These are phyloP conservation scores for Claviceps fusiformis DNA, from an alignment of 2,329 filamentous ascomycete genomes.

Conservation along the genomic window DNA sequence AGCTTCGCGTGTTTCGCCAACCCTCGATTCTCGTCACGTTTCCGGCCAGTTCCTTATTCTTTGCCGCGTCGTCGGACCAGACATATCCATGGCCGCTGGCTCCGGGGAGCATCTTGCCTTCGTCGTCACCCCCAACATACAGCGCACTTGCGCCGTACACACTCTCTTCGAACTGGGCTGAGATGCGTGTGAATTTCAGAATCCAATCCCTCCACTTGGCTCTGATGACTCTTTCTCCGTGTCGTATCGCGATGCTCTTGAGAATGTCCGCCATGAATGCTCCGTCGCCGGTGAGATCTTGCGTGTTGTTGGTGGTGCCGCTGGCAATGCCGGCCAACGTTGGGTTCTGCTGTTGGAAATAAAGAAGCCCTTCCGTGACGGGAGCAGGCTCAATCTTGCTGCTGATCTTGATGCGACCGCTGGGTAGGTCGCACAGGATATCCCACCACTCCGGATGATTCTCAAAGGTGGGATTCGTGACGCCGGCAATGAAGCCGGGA, in stretches of 20 bases:
- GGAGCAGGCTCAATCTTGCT: constrained; percentile 70
- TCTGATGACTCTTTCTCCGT: constrained; percentile 79
- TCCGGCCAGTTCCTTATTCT: constrained; percentile 74
- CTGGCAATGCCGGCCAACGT: constrained; percentile 36
- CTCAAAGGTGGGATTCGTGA: constrained; percentile 93
- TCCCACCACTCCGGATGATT: constrained; percentile 98
- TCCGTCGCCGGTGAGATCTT: constrained; percentile 72
- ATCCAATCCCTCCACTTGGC: constrained; percentile 93
- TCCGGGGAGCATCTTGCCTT: constrained; percentile 41
- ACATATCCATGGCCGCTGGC: constrained; percentile 84
- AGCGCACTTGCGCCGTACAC: constrained; percentile 89
- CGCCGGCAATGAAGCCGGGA: constrained; percentile 92
- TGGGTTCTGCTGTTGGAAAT: constrained; percentile 73
- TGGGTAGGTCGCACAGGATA: constrained; percentile 81
- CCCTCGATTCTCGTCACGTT: constrained; percentile 91
- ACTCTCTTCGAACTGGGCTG: constrained; percentile 86
- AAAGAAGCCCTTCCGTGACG: constrained; percentile 70
- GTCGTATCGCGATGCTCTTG: constrained; percentile 68
- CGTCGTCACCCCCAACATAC: constrained; percentile 68
- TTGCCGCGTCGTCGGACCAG: constrained; percentile 72
- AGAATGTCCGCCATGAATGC: constrained; percentile 81
- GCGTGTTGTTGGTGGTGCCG: constrained; percentile 25
- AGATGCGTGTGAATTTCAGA: constrained; percentile 81
- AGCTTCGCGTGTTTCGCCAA: constrained; percentile 90
- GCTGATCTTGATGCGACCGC: constrained; percentile 88